Percentiles rank a stretch among this genome's conserved stretches.
These are phyloP conservation scores for Panaeolus cyanescens DNA, from an alignment of 768 basidiomycete species.

Conservation along the genomic window DNA sequence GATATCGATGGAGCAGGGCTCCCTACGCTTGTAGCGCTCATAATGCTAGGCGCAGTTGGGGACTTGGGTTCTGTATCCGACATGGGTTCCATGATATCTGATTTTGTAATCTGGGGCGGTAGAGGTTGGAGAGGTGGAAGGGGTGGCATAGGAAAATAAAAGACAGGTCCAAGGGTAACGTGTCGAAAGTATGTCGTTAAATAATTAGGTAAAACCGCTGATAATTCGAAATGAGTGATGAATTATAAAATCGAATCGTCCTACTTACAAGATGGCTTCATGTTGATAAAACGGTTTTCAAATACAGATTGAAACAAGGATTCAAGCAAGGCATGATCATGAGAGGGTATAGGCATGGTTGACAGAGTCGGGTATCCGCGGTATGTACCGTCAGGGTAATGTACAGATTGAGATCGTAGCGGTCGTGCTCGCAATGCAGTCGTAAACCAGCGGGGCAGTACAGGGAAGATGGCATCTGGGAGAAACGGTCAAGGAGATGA, in stretches of 20 bases:
- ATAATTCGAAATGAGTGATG: not conserved
- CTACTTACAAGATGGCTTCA: conserved; percentile 62
- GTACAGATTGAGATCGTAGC: conserved; percentile 47
- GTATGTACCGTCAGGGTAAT: conserved; percentile 50
- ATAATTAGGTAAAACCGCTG: conserved; percentile 69
- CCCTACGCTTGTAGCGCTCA: not conserved
- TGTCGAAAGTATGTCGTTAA: conserved; percentile 74
- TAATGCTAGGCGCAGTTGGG: not conserved
- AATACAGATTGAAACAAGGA: conserved; percentile 68
- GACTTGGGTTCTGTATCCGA: conserved; percentile 29
- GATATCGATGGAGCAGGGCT: conserved; percentile 37
- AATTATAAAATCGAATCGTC: conserved; percentile 2
- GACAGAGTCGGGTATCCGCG: conserved; percentile 36
- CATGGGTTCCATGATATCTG: conserved; percentile 36
- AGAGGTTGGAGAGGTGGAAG: conserved; percentile 63
- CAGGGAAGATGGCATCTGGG: conserved; percentile 75
- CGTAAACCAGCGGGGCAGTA: conserved; percentile 78
- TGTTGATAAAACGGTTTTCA: conserved; percentile 71
- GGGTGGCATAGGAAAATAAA: conserved; percentile 71
- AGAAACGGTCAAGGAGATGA: not conserved
- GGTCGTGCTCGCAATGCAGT: conserved; percentile 60
- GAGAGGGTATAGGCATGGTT: conserved; percentile 37
- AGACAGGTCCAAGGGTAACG: conserved; percentile 58
- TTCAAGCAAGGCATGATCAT: conserved; percentile 74
- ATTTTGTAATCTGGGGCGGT: conserved; percentile 43